Conservation (phyloP, 768 basidiomycete genomes). For the Mycena galericulata region DNA sequence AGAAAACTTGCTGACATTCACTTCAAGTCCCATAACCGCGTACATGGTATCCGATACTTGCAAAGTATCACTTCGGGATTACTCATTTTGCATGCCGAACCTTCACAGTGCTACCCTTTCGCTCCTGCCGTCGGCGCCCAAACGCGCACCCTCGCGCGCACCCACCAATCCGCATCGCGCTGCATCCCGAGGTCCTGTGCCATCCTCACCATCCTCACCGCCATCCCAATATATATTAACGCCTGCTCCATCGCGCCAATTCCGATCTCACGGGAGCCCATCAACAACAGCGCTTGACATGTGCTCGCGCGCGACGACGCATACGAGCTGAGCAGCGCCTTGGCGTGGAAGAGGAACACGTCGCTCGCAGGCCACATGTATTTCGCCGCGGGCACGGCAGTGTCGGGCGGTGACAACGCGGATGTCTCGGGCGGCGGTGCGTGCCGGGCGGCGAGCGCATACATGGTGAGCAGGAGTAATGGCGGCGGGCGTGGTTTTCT, state of each 20-base stretch:
- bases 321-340: slow-evolving; percentile 71
- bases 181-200: slow-evolving; percentile 91
- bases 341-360: slow-evolving; percentile 75
- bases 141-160: slow-evolving; percentile 63
- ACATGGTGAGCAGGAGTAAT: slow-evolving; percentile 86
- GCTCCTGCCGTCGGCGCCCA: no score
- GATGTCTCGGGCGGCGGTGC: slow-evolving; percentile 50
- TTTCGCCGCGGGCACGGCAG: slow-evolving; percentile 4
- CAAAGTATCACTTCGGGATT: no score
- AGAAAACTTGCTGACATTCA: no score
- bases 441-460: slow-evolving; percentile 84
- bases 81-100: no score
- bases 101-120: no score
- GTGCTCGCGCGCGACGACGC: slow-evolving; percentile 80
- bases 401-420: slow-evolving; percentile 56
- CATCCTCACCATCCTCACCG: slow-evolving; percentile 94
- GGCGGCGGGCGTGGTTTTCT: slow-evolving; percentile 56
- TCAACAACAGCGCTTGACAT: slow-evolving; percentile 81
- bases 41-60: no score
- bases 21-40: no score
- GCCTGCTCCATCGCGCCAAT: slow-evolving; percentile 91
- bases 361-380: slow-evolving; percentile 90
- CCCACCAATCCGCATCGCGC: slow-evolving; percentile 84
- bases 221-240: slow-evolving; percentile 90
- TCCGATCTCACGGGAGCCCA: slow-evolving; percentile 88